A percentile compares a stretch with the other conserved stretches of the same genome.
These are phyloP conservation scores for Pachyrhizus erosus DNA, from an alignment of 306 rosid genomes.

Conservation along the genomic window DNA sequence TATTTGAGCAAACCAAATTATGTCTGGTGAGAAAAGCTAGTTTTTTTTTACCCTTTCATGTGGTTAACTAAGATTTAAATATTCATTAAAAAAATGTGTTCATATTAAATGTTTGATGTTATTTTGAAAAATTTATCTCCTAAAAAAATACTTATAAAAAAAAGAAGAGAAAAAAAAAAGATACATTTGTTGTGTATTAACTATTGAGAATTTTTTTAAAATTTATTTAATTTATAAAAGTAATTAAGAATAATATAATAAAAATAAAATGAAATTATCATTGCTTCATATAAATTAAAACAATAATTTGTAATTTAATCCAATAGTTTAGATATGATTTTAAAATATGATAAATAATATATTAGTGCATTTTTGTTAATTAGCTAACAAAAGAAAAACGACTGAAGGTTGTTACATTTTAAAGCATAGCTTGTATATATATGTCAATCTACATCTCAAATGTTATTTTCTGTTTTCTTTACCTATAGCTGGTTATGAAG, in stretches of 20 bases:
- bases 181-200: background rate
- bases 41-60: no score
- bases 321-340: background rate
- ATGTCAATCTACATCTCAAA: background rate
- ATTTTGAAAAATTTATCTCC: no score
- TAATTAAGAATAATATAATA: background rate
- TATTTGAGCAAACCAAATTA: no score
- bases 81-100: no score
- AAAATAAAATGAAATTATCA: background rate
- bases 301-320: background rate
- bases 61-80: no score
- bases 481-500: background rate
- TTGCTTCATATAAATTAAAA: background rate
- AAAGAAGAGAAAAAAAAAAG: background rate
- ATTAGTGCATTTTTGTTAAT: background rate
- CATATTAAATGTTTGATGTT: no score
- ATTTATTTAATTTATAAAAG: background rate
- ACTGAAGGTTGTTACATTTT: background rate
- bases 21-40: no score
- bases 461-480: background rate
- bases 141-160: no score
- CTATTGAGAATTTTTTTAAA: background rate
- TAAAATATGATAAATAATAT: background rate
- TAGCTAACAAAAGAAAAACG: background rate
- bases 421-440: background rate